Percentiles rank a stretch among this genome's conserved stretches.
phyloP scores from a whole-genome alignment of 495 filamentous ascomycete genomes.

The Talaromyces adpressus region DNA sequence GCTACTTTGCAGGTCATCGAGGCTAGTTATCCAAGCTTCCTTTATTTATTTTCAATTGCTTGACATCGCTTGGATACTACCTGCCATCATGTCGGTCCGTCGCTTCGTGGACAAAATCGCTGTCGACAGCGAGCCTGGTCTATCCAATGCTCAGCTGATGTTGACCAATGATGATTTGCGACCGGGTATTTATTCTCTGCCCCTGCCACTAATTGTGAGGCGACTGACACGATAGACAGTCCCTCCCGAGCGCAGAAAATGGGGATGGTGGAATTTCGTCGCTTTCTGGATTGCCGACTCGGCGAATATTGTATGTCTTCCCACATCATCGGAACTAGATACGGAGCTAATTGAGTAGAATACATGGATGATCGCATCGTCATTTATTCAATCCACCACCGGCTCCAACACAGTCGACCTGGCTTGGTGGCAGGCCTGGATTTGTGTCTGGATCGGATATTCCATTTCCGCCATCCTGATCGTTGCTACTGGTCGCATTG shows the following conservation, averaged over 20 bases:
- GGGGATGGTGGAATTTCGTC: conserved; percentile 84
- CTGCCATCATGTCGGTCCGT: conserved; percentile 2
- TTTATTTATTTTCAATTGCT: not conserved
- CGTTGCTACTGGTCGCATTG: conserved; percentile 73
- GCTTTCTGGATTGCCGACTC: conserved; percentile 92
- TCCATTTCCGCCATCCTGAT: conserved; percentile 69
- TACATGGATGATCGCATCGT: conserved; percentile 94
- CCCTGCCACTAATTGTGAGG: not conserved
- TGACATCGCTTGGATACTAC: not conserved
- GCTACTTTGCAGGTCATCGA: not conserved
- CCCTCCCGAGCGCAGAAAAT: conserved; percentile 75
- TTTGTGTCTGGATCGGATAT: conserved; percentile 83
- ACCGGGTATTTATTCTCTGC: conserved; percentile 46
- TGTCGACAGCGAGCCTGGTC: conserved; percentile 66
- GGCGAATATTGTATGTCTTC: conserved; percentile 69
- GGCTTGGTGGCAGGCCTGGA: conserved; percentile 95
- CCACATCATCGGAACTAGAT: not conserved
- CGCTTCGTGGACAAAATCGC: conserved; percentile 47
- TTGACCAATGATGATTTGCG: conserved; percentile 85
- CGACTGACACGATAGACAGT: conserved; percentile 37
- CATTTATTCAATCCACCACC: conserved; percentile 54
- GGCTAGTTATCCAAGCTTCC: not conserved
- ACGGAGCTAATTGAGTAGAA: conserved; percentile 42
- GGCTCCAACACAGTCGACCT: conserved; percentile 43
- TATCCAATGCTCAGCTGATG: conserved; percentile 83